phyloP scores from a whole-genome alignment of 148 eudicot species.

The Nyssa sinensis region DNA sequence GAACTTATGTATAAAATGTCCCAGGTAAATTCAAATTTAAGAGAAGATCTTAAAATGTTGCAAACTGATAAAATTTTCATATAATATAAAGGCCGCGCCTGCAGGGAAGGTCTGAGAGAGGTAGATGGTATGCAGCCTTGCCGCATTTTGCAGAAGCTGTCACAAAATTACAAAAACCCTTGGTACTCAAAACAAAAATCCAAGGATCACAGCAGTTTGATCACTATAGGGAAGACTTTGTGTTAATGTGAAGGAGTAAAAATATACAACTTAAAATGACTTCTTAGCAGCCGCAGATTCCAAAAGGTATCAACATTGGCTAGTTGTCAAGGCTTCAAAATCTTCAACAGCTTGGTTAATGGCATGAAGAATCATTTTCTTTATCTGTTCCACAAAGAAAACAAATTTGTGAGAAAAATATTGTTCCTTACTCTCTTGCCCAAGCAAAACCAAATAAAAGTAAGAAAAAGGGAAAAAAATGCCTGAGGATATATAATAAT shows the following conservation, averaged over 20 bases:
- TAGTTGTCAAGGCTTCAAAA: slow-evolving; percentile 38
- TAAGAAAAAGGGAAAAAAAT: too few species aligned
- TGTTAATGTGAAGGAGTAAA: too few species aligned
- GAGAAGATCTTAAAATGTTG: too few species aligned
- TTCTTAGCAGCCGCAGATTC: not conserved
- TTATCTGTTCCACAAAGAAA: slow-evolving; percentile 46
- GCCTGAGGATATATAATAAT: not conserved
- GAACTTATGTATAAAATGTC: too few species aligned
- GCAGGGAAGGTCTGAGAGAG: too few species aligned
- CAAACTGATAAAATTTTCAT: too few species aligned
- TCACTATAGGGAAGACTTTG: too few species aligned
- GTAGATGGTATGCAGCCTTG: too few species aligned
- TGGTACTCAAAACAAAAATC: slow-evolving; percentile 7
- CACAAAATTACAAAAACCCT: slow-evolving; percentile 12
- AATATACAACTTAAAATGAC: not conserved
- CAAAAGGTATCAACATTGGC: not conserved
- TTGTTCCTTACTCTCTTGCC: not conserved
- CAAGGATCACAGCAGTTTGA: slow-evolving; percentile 7
- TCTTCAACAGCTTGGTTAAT: slow-evolving; percentile 49
- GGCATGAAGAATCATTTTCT: slow-evolving; percentile 90
- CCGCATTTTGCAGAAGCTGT: not conserved
- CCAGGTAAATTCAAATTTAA: too few species aligned
- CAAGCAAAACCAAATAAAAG: not conserved
- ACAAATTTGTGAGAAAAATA: not conserved
- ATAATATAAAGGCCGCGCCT: too few species aligned